Base-by-base conservation (phyloP, 2,329 filamentous ascomycete species). In the Beauveria caledonica region DNA sequence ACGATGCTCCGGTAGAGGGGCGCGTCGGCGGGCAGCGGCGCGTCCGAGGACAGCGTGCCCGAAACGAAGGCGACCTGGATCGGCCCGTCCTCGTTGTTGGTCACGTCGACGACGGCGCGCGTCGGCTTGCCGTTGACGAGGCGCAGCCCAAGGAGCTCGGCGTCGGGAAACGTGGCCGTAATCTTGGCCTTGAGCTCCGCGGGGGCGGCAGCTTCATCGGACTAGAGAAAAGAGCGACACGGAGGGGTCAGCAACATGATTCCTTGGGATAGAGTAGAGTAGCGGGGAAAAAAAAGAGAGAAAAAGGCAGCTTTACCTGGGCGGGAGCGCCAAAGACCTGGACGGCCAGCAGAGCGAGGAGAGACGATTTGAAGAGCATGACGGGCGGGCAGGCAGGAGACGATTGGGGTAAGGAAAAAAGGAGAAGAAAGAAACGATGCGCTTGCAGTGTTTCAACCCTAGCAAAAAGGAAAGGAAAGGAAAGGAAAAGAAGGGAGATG, bases 121-220 rank as follows among this genome's bases (percentile, higher is more conserved):
- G 92, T 96, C 46, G 91, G 85, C 66, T 88, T 87, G 70, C 92
- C 91, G 73, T 99, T 99, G 80, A 97, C 84, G 67, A 97, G 86
- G 84, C 96, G 96, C 68, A 97, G 86, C 69, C 93, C 94, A 68
- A 97, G 94, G 75, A 96, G 87, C 78, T 95, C 90, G 78, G 86
- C 73, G 71, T 87, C 79, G 76, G 84, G 77, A 78, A 86, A 83
- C 73, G 79, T 80, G 62, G 87, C 82, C 66, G 81, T 80, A 67
- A 87, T 76, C 59, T 86, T 83, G 73, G 89, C 86, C 64, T 85
- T 84, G 68, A 88, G 73, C 62, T 61, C 65, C 60, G 65, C 67
- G 17, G 66, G 66, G 44, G 63, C 42, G 51, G 51, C 51, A 49
- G 64, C 66, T 52, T 62, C 65, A 25, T 65, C n/a, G n/a, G 33